Base-by-base conservation (phyloP, 306 rosid species). In the Prunus dulcis region DNA sequence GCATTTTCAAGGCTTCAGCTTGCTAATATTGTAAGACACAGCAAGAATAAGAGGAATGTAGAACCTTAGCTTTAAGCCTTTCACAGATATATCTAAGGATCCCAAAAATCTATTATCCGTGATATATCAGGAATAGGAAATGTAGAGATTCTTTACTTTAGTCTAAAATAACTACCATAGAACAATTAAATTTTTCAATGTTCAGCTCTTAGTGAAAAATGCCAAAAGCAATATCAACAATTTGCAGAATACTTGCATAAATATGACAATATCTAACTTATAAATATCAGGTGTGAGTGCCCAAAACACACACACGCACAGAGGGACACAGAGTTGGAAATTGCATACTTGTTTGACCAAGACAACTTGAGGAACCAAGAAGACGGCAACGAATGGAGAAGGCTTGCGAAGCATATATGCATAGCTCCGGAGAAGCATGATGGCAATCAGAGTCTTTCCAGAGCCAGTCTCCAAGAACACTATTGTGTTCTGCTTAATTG, bases 401-500 rank as follows among this genome's bases (percentile, higher is more conserved):
- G 96, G 96, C 75, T 94, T 91, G 45, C 91, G 89, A 47, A 94
- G 87, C 69, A 66, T 72, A 84, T 87, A 47, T 12, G 96, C 93
- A 32, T 82, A 90, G 78, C 93, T 88, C 13, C 96, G 85, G 43
- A 94, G 89, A 65, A 94, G 98, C 98, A 91, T 91, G 60, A 90
- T 79, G 49, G 97, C 93, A 53, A 94, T 90, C 84, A 94, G 83
- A 60, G 98, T 94, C 84, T 93, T 93, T 49, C 98, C 98, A 1
- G 97, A 85, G 69, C 98, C 97, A 12, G 98, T 93, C 82, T 91
- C 98, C 83, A 94, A 81, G 77, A 61, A 91, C 68, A 90, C 97
- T 14, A 90, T 64, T 8, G 97, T 91, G 75, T 93, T 93, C 61
- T 83, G 79, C 38, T 78, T 84, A 0, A 89, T 74, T 7, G 96